Percentiles rank a stretch among this genome's conserved stretches.
Evolutionary conservation across 1,284 basidiomycete genomes (phyloP).

Genomic region (Phellopilus nigrolimitatus): DNA sequence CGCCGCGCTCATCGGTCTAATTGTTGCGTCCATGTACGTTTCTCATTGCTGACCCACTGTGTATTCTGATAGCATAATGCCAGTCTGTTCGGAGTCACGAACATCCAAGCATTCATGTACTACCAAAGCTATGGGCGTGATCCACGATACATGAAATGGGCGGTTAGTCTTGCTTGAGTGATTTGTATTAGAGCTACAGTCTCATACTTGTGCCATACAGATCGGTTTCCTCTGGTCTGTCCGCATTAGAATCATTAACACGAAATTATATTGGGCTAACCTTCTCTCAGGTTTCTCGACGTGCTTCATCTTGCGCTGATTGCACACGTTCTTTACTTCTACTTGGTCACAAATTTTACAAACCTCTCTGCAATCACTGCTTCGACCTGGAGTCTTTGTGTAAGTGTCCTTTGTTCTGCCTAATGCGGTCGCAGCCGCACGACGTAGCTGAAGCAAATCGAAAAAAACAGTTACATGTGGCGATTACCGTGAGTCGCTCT

Average conservation of each 20-base stretch:
- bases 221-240: constrained; percentile 5
- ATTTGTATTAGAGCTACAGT: too few relatives aligned
- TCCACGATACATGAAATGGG: constrained; percentile 21
- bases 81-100: constrained; percentile 27
- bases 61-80: not conserved
- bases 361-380: constrained; percentile 5
- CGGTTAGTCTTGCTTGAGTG: constrained; percentile 17
- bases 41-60: not conserved
- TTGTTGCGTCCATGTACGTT: constrained; percentile 15
- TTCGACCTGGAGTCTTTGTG: constrained; percentile 9
- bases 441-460: too few relatives aligned
- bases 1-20: constrained; percentile 16
- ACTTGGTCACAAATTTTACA: constrained; percentile 13
- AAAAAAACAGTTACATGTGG: not conserved
- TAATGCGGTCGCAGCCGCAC: not conserved
- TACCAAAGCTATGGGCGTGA: constrained; percentile 24
- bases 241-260: not conserved
- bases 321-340: constrained; percentile 12
- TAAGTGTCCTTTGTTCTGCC: not conserved
- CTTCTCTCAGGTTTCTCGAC: constrained; percentile 10
- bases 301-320: constrained; percentile 14
- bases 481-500: not conserved
- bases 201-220: too few relatives aligned
- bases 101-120: constrained; percentile 26
- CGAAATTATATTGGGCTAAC: not conserved